These are phyloP conservation scores for Aspergillus sp. DNA, from an alignment of 2,329 filamentous ascomycete genomes.

Conservation along the genomic window DNA sequence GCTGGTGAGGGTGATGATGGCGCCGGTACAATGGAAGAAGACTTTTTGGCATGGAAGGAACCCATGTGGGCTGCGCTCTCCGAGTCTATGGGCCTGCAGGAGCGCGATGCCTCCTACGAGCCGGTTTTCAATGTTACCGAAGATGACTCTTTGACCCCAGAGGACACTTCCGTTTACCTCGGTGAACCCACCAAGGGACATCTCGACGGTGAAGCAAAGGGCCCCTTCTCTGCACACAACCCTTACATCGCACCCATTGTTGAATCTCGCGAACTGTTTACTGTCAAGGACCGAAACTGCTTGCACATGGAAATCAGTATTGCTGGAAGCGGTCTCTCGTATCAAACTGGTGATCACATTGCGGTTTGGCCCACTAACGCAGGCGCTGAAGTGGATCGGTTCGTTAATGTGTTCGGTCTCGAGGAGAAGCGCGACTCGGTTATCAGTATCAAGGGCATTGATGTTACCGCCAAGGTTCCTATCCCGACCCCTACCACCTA, in stretches of 20 bases:
- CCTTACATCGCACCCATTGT: conserved; percentile 92
- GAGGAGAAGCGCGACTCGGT: conserved; percentile 75
- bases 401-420: conserved; percentile 77
- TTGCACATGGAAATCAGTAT: conserved; percentile 95
- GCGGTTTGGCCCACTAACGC: conserved; percentile 97
- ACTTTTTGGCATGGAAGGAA: conserved; percentile 98
- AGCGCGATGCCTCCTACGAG: conserved; percentile 95
- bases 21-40: conserved; percentile 98
- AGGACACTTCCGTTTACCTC: conserved; percentile 82
- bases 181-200: conserved; percentile 97
- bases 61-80: conserved; percentile 92
- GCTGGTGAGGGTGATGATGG: conserved; percentile 97
- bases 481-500: conserved; percentile 97
- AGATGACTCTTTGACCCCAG: conserved; percentile 68
- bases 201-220: conserved; percentile 77
- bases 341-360: conserved; percentile 96
- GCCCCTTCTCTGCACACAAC: conserved; percentile 94
- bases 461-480: conserved; percentile 93
- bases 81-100: conserved; percentile 82
- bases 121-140: conserved; percentile 83
- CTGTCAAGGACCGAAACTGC: conserved; percentile 86
- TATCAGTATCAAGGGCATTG: conserved; percentile 84
- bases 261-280: conserved; percentile 89
- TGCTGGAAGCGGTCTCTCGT: conserved; percentile 81
- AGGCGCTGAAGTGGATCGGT: conserved; percentile 86